Evolutionary conservation across 2,329 filamentous ascomycete genomes (phyloP), one percentile per base, ranked within the genome.

Genomic region (Teratosphaeria gauchensis): DNA sequence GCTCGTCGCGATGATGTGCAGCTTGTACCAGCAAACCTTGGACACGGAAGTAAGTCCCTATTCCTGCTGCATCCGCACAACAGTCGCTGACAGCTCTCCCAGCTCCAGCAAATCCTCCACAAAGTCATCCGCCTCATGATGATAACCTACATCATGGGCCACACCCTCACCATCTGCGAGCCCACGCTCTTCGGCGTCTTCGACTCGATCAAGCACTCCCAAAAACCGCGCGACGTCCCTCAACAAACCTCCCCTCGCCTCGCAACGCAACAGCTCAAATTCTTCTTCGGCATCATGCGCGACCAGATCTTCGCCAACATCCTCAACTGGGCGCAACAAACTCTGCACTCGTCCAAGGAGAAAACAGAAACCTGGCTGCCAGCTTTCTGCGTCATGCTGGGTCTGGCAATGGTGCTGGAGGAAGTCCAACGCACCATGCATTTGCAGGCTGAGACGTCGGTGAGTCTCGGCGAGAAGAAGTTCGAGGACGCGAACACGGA

Each of bases 261-360:
- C 63, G 77, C 77, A 12, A 78, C 77, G 57, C 73, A 75, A 14
- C 78, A 80, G 61, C 71, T 80, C 16, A 80, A 80, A 61, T 78
- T 77, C 70, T 77, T 78, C 69, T 79, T 78, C 68, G 68, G 68
- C 14, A 65, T 73, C 24, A 68, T 79, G 16, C 77, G 78, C 56
- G 70, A 71, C 32, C 64, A 69, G 16, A 75, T 76, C 54, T 75
- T 77, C 63, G 66, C 70, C 21, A 69, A 71, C 7, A 71, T 79
- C 9, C 71, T 80, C 55, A 77, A 77, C 60, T 76, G 75, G 61
- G 70, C 78, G 16, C 77, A 80, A 61, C 73, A 77, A 31, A 75
- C 77, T 24, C 73, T 79, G 55, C 76, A 76, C 61, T 58, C 56
- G 6, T 73, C 68, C 5, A 59, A 61, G 51, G 74, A 73, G 46